These are phyloP conservation scores for Colletotrichum sp. DNA, from an alignment of 2,329 filamentous ascomycete genomes.

Conservation along the genomic window DNA sequence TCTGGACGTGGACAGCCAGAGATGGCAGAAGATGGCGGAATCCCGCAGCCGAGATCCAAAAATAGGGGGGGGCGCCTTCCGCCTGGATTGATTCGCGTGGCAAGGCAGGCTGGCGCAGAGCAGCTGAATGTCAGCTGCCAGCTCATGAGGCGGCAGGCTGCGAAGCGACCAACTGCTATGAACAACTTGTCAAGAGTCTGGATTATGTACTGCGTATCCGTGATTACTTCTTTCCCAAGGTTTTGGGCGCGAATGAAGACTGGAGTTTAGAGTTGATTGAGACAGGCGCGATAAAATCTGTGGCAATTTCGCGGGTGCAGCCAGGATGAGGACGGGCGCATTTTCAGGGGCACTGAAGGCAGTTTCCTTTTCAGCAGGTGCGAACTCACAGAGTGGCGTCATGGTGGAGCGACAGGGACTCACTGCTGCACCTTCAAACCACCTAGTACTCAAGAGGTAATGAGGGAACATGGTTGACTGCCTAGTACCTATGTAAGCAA, in stretches of 20 bases:
- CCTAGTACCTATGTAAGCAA: neutral
- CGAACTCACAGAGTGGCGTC: neutral
- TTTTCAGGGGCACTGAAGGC: neutral
- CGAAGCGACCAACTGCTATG: neutral
- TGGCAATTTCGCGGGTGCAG: neutral
- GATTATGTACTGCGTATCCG: neutral
- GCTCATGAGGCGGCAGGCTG: neutral
- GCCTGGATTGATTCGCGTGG: neutral
- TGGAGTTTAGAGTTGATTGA: neutral
- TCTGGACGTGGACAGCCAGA: neutral
- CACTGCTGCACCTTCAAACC: neutral
- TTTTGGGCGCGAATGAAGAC: neutral
- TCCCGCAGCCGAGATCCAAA: neutral
- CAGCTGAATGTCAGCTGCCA: neutral
- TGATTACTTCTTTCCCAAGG: neutral
- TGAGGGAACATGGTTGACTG: too few species aligned
- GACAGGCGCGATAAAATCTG: neutral
- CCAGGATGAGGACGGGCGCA: neutral
- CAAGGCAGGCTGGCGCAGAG: neutral
- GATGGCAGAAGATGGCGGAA: neutral
- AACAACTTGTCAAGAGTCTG: neutral
- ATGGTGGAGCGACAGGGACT: neutral
- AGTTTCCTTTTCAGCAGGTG: neutral
- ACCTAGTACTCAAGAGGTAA: too few species aligned
- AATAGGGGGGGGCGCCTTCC: neutral